Percentiles rank a stretch among this genome's conserved stretches.
Evolutionary conservation across 345 rosid genomes (phyloP).

Genomic region (Lumnitzera littorea): DNA sequence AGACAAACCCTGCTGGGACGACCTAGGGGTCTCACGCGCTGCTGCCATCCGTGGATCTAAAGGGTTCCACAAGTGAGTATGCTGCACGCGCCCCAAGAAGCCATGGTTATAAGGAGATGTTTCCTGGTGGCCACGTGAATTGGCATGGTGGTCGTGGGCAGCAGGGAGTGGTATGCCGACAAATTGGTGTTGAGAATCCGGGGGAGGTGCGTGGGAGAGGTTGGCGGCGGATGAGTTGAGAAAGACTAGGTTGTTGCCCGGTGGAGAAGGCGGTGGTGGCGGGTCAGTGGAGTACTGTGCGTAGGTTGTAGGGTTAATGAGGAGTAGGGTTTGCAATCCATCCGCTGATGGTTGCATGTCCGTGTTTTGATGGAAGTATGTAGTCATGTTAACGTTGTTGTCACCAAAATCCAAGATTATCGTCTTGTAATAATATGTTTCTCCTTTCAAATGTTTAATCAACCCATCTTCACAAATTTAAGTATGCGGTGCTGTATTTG

Average conservation of each 20-base stretch:
- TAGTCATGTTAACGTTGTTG: constrained; percentile 19
- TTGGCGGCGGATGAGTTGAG: constrained; percentile 15
- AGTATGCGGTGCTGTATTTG: no score
- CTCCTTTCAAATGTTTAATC: no score
- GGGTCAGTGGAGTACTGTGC: constrained; percentile 29
- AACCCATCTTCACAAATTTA: no score
- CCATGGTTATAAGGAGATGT: constrained; percentile 11
- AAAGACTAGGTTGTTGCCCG: constrained; percentile 17
- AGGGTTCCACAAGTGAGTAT: constrained; percentile 24
- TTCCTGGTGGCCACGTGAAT: constrained; percentile 10
- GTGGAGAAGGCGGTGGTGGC: constrained; percentile 1
- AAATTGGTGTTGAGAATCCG: constrained; percentile 23
- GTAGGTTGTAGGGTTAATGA: constrained; percentile 39
- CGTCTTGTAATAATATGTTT: no score
- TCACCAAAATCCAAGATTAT: no score
- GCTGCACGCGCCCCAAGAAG: constrained; percentile 18
- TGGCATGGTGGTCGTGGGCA: background rate
- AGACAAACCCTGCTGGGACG: constrained; percentile 35
- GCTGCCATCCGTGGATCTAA: constrained; percentile 8
- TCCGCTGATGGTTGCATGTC: constrained; percentile 32
- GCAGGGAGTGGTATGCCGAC: constrained; percentile 28
- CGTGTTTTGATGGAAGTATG: constrained; percentile 41
- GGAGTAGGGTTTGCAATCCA: constrained; percentile 43
- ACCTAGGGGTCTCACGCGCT: background rate
- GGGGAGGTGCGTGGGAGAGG: constrained; percentile 9